A percentile compares a stretch with the other conserved stretches of the same genome.
phyloP scores from a whole-genome alignment of 2,329 filamentous ascomycete genomes.

The Aspergillus niger region DNA sequence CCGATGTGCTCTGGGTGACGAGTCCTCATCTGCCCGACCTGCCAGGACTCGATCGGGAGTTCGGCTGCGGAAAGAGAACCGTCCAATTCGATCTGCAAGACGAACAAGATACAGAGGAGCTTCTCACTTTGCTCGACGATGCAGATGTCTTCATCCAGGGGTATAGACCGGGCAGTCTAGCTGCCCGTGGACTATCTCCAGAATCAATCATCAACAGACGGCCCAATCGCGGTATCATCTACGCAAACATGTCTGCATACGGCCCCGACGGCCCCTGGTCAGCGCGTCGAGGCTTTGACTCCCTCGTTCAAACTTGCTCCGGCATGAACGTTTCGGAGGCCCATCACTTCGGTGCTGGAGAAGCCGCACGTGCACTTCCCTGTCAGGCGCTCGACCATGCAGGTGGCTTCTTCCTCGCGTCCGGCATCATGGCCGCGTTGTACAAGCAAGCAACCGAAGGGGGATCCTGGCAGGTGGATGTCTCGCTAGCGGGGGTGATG shows the following conservation, averaged over 20 bases:
- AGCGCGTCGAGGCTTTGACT: constrained; percentile 56
- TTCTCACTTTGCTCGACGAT: constrained; percentile 35
- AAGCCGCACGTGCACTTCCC: constrained; percentile 48
- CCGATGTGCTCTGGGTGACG: constrained; percentile 46
- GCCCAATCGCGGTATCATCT: constrained; percentile 46
- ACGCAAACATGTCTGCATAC: constrained; percentile 58
- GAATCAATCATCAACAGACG: constrained; percentile 44
- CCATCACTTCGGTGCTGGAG: constrained; percentile 44
- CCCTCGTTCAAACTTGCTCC: constrained; percentile 57
- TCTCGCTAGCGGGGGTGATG: constrained; percentile 59
- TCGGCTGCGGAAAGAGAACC: constrained; percentile 41
- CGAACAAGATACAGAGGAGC: constrained; percentile 22
- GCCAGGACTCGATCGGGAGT: constrained; percentile 40
- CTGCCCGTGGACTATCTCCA: constrained; percentile 45
- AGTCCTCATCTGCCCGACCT: constrained; percentile 38
- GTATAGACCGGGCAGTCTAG: constrained; percentile 53
- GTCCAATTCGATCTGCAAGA: constrained; percentile 39
- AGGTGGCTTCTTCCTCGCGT: constrained; percentile 57
- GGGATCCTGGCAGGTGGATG: constrained; percentile 55
- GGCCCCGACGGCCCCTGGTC: constrained; percentile 53
- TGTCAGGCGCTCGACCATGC: constrained; percentile 61
- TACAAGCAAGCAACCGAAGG: constrained; percentile 50
- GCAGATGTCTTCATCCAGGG: constrained; percentile 51
- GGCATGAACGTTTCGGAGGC: constrained; percentile 61
- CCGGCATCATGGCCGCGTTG: constrained; percentile 56